A percentile compares a stretch with the other conserved stretches of the same genome.
Conservation (phyloP, 805 yeast species). For the Nakazawaea wickerhamii region DNA sequence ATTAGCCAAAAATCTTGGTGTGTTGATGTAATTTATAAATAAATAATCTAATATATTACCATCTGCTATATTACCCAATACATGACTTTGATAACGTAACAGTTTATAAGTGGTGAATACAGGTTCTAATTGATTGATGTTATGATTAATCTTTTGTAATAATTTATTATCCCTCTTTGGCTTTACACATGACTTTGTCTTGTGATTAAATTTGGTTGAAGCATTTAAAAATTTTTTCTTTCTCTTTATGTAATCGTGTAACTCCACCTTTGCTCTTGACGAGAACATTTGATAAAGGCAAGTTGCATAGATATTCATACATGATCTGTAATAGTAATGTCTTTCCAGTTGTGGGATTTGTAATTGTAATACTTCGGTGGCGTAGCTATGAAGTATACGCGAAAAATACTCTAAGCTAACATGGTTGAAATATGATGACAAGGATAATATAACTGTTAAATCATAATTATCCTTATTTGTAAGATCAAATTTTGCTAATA, state of each 20-base stretch:
- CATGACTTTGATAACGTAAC: constrained; percentile 12
- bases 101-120: constrained; percentile 6
- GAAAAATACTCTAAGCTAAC: constrained; percentile 13
- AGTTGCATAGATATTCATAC: constrained; percentile 13
- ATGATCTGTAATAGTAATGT: constrained; percentile 13
- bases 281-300: constrained; percentile 13
- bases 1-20: constrained; percentile 11
- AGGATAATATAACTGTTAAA: constrained; percentile 8
- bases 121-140: constrained; percentile 7
- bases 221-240: constrained; percentile 12
- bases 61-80: constrained; percentile 13
- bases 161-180: background rate
- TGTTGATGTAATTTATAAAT: constrained; percentile 11
- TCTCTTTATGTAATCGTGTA: constrained; percentile 7
- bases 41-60: constrained; percentile 10
- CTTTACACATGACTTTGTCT: no score
- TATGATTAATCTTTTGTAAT: background rate
- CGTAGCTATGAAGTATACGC: constrained; percentile 10
- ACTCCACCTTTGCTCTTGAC: constrained; percentile 4
- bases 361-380: constrained; percentile 8
- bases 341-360: constrained; percentile 8
- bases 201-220: constrained; percentile 8
- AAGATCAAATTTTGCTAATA: constrained; percentile 4
- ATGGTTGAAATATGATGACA: constrained; percentile 9
- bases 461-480: constrained; percentile 10